Evolutionary conservation across 1,284 basidiomycete genomes (phyloP), one percentile per base, ranked within the genome.

Genomic region (Marasmius oreades): DNA sequence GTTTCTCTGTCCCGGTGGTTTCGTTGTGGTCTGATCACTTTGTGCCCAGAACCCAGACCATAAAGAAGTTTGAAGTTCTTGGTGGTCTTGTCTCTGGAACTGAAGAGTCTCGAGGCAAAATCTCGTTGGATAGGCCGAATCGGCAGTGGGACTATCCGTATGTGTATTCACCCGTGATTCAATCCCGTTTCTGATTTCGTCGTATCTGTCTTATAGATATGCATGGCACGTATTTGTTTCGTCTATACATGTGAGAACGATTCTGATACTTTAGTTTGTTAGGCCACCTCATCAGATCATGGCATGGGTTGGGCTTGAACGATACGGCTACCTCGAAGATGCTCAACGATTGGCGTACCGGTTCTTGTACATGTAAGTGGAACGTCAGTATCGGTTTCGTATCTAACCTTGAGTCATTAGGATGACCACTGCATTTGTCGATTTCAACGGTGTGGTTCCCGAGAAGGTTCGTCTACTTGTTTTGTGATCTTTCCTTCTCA

Each of bases 211-310:
- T 55, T 50, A 11, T 61, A 87, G 85, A 61, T 88, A 88, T 64
- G 86, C 86, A 62, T 88, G 85, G 78, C 80, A 65, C 57, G 74
- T 62, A 23, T 56, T 55, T 23, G n/a, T n/a, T 46, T 33, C 28
- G 44, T 16, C 54, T 22, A 45, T 5, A 16, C 24, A 20, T 36
- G 34, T 11, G 20, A 22, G 5, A 5, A 24, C 11, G 26, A 33
- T 50, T 6, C 24, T 59, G 46, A 60, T 60, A 46, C 26, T 37
- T 51, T 33, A 45, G 44, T n/a, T n/a, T n/a, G n/a, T 52, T 55
- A 91, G 93, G 97, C 93, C 95, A 23, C 96, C 96, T 48, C 94
- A 97, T 72, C 94, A 95, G 70, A 95, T 96, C 67, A 94, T 97
- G 85, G 79, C 92, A 14, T 99, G 96, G 96, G 94, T 98, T 55